Percentiles rank a stretch among this genome's conserved stretches.
Evolutionary conservation across 163 green algal species (phyloP).

Genomic region (Chlorella variabilis): DNA sequence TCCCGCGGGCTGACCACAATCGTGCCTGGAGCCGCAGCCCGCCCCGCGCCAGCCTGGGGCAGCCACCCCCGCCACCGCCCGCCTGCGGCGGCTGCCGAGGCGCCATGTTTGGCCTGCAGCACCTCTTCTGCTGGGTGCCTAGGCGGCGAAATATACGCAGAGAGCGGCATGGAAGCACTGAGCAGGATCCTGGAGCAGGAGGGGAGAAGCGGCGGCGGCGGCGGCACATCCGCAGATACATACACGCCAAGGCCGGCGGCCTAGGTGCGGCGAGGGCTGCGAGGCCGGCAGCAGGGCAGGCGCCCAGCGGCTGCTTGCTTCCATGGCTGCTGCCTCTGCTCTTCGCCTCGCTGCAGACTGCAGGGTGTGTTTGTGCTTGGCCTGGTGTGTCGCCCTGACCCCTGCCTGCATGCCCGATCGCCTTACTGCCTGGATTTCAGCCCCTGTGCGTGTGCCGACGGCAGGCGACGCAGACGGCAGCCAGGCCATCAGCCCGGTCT

Average conservation of each 20-base stretch:
- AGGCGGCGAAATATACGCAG: neutral
- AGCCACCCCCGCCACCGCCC: neutral
- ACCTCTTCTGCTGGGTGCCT: slow-evolving; percentile 16
- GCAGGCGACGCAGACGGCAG: neutral
- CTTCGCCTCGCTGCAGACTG: too few relatives aligned
- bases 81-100: too few relatives aligned
- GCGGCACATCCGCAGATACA: slow-evolving; percentile 1
- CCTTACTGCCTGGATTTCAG: neutral
- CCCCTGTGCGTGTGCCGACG: neutral
- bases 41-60: too few relatives aligned
- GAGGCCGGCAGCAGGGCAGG: neutral
- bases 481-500: neutral
- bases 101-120: slow-evolving; percentile 1
- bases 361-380: too few relatives aligned
- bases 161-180: neutral
- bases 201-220: slow-evolving; percentile 3
- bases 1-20: too few relatives aligned
- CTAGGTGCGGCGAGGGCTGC: neutral
- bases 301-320: too few relatives aligned
- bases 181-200: neutral
- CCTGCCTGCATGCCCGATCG: too few relatives aligned
- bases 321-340: too few relatives aligned
- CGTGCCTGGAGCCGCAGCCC: too few relatives aligned
- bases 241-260: slow-evolving; percentile 13
- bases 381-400: too few relatives aligned